phyloP scores from a whole-genome alignment of 352 stramenopile species.

The Globisporangium cystogenes region DNA sequence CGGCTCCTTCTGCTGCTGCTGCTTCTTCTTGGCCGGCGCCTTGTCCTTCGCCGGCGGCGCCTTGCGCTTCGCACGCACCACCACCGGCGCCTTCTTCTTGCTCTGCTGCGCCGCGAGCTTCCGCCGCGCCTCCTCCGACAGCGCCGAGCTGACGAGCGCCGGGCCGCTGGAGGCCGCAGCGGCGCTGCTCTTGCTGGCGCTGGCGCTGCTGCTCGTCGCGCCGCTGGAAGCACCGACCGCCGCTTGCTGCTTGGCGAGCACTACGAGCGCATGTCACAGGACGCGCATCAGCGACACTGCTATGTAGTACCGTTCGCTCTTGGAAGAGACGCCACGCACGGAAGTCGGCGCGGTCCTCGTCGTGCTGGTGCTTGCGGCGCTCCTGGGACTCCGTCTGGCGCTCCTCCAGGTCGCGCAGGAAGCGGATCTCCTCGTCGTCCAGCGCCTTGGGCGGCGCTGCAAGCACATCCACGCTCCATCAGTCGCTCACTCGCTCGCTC shows the following conservation, averaged over 20 bases:
- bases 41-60: conserved; percentile 6
- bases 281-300: too few species aligned
- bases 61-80: conserved; percentile 62
- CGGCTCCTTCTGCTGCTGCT: conserved; percentile 10
- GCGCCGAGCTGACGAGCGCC: neutral
- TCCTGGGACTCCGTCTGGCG: conserved; percentile 41
- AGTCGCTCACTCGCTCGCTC: neutral
- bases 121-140: conserved; percentile 12
- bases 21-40: conserved; percentile 12
- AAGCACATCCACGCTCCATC: neutral
- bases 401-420: conserved; percentile 67
- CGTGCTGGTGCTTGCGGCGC: conserved; percentile 55
- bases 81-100: conserved; percentile 21
- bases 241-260: conserved; percentile 43
- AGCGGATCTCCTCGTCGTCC: conserved; percentile 82
- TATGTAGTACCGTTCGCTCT: too few species aligned
- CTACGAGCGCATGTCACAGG: conserved; percentile 10
- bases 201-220: conserved; percentile 16
- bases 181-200: neutral
- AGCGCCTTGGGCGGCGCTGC: conserved; percentile 79
- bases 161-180: neutral
- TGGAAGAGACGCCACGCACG: conserved; percentile 34
- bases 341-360: conserved; percentile 70
- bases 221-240: neutral
- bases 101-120: conserved; percentile 19